These are phyloP conservation scores for Xylariaceae sp. DNA, from an alignment of 2,329 filamentous ascomycete genomes.

Conservation along the genomic window DNA sequence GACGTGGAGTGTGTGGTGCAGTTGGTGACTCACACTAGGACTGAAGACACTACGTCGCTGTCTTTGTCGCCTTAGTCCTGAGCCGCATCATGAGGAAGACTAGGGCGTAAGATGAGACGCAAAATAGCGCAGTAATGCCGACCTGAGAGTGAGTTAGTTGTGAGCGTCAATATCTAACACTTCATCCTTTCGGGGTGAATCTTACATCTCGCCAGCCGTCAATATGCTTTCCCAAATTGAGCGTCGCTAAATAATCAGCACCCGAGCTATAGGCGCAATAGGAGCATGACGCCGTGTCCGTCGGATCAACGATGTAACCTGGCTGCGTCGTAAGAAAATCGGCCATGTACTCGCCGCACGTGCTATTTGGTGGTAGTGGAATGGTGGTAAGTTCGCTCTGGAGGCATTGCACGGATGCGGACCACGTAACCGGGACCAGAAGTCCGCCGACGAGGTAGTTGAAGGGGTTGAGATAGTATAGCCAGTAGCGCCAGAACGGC, in stretches of 20 bases:
- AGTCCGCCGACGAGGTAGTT: constrained; percentile 63
- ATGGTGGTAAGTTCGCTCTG: constrained; percentile 58
- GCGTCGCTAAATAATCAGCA: constrained; percentile 38
- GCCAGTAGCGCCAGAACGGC: constrained; percentile 60
- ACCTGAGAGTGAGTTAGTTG: background rate
- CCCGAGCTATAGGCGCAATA: constrained; percentile 62
- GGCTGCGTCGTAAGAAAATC: constrained; percentile 50
- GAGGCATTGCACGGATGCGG: constrained; percentile 52
- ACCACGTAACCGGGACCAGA: constrained; percentile 52
- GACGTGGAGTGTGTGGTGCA: too few relatives aligned
- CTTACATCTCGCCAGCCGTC: constrained; percentile 8
- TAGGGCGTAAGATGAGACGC: constrained; percentile 6
- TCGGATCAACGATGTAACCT: constrained; percentile 57
- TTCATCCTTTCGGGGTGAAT: background rate
- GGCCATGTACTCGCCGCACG: constrained; percentile 57
- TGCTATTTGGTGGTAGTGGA: constrained; percentile 52
- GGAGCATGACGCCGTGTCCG: constrained; percentile 51
- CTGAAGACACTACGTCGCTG: constrained; percentile 1
- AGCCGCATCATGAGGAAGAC: constrained; percentile 8
- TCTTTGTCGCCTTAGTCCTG: constrained; percentile 9
- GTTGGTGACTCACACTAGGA: too few relatives aligned
- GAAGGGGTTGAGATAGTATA: constrained; percentile 67
- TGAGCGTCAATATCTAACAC: background rate
- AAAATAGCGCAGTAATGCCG: constrained; percentile 5
- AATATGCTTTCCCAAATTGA: constrained; percentile 1